Evolutionary conservation across 23 red algal genomes (phyloP).

Genomic region (Agarophyton chilense): DNA sequence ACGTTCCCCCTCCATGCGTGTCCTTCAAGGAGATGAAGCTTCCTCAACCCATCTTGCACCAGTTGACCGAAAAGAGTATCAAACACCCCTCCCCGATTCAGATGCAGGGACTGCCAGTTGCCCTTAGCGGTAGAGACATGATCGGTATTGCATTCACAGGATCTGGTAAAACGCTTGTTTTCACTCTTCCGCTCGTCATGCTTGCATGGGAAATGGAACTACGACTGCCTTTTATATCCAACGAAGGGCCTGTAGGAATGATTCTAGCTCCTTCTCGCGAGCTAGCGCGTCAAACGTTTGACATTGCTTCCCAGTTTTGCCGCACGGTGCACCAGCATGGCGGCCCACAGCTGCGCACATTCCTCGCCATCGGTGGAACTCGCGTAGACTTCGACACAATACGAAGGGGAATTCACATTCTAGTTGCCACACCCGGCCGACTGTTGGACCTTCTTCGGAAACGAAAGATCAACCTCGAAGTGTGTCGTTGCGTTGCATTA

Average conservation of each 20-base stretch:
- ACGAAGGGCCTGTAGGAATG: conserved; percentile 77
- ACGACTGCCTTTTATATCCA: conserved; percentile 46
- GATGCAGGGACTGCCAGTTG: conserved; percentile 89
- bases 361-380: conserved; percentile 84
- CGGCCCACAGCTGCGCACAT: conserved; percentile 45
- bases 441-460: conserved; percentile 75
- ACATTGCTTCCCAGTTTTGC: conserved; percentile 65
- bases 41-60: conserved; percentile 44
- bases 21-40: conserved; percentile 92
- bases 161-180: conserved; percentile 88
- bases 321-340: conserved; percentile 14
- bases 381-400: conserved; percentile 63
- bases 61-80: conserved; percentile 45
- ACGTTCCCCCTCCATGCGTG: conserved; percentile 76
- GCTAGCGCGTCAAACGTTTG: conserved; percentile 83
- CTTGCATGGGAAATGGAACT: conserved; percentile 78
- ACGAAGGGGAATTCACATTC: conserved; percentile 72
- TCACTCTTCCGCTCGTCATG: conserved; percentile 77
- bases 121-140: conserved; percentile 82
- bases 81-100: conserved; percentile 82
- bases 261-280: conserved; percentile 86
- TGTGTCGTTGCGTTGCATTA: conserved; percentile 73
- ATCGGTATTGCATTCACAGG: conserved; percentile 94
- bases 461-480: conserved; percentile 75
- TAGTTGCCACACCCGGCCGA: conserved; percentile 84